phyloP scores from a whole-genome alignment of 2,329 filamentous ascomycete species.

The Parastagonospora avenae region DNA sequence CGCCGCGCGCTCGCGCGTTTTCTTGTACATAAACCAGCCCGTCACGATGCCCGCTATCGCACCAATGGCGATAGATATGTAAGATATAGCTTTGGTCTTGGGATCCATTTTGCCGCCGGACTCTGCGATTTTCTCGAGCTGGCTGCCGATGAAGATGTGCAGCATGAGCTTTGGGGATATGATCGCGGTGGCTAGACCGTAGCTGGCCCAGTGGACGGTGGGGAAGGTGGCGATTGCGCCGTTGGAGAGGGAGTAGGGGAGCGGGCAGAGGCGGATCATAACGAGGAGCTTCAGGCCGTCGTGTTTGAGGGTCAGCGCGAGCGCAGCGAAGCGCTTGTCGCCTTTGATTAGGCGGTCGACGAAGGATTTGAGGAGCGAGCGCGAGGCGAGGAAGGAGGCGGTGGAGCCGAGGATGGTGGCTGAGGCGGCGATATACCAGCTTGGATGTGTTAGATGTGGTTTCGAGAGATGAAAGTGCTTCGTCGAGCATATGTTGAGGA shows the following conservation, averaged over 20 bases:
- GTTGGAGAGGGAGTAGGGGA: slow-evolving; percentile 93
- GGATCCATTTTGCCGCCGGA: slow-evolving; percentile 81
- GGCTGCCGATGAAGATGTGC: slow-evolving; percentile 87
- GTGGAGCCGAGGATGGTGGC: slow-evolving; percentile 81
- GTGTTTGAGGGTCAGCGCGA: slow-evolving; percentile 84
- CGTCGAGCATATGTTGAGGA: too few relatives aligned
- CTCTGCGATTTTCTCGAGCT: slow-evolving; percentile 82
- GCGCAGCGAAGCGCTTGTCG: slow-evolving; percentile 86
- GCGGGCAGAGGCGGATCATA: slow-evolving; percentile 88
- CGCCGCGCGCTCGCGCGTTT: slow-evolving; percentile 56
- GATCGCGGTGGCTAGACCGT: slow-evolving; percentile 80
- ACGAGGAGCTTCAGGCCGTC: slow-evolving; percentile 88
- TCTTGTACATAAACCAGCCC: slow-evolving; percentile 83
- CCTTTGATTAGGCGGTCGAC: slow-evolving; percentile 79
- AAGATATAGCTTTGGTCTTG: slow-evolving; percentile 80
- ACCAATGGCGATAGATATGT: slow-evolving; percentile 76
- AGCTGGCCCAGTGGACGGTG: slow-evolving; percentile 76
- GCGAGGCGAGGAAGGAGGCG: slow-evolving; percentile 77
- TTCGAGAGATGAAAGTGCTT: slow-evolving; percentile 46
- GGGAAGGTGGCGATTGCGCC: slow-evolving; percentile 94
- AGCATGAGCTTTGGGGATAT: slow-evolving; percentile 87
- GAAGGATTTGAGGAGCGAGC: slow-evolving; percentile 77
- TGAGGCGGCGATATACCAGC: slow-evolving; percentile 81
- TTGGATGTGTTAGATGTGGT: slow-evolving; percentile 42
- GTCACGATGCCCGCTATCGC: slow-evolving; percentile 73